These are phyloP conservation scores for Solanum phureja DNA, from an alignment of 257 asterid genomes.

Conservation along the genomic window DNA sequence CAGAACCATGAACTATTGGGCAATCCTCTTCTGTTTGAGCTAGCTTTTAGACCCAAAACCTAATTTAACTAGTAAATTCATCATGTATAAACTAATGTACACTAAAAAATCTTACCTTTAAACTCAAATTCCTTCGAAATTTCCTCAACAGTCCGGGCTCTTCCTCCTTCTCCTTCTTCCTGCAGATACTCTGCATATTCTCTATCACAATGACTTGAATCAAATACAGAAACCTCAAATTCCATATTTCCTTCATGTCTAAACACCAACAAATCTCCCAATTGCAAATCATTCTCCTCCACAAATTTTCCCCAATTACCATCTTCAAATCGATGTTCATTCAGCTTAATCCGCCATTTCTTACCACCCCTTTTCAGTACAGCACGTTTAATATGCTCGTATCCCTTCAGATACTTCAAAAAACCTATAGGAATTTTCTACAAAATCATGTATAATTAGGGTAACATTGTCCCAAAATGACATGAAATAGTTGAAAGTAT, in stretches of 20 bases:
- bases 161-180: background rate
- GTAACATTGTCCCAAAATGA: background rate
- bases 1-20: background rate
- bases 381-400: background rate
- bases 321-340: background rate
- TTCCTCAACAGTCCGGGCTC: background rate
- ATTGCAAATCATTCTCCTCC: background rate
- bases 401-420: background rate
- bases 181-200: background rate
- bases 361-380: background rate
- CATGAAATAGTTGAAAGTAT: background rate
- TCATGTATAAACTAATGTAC: background rate
- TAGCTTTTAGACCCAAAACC: background rate
- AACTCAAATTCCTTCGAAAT: background rate
- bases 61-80: background rate
- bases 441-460: background rate
- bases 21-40: background rate
- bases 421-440: constrained; percentile 6
- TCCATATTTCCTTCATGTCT: constrained; percentile 11
- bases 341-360: constrained; percentile 2
- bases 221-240: constrained; percentile 3
- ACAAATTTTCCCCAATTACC: constrained; percentile 3
- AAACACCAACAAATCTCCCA: constrained; percentile 6
- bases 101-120: background rate
- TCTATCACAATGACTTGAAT: background rate